Evolutionary conservation across 148 eudicot genomes (phyloP).

Genomic region (Rhododendron simsii): DNA sequence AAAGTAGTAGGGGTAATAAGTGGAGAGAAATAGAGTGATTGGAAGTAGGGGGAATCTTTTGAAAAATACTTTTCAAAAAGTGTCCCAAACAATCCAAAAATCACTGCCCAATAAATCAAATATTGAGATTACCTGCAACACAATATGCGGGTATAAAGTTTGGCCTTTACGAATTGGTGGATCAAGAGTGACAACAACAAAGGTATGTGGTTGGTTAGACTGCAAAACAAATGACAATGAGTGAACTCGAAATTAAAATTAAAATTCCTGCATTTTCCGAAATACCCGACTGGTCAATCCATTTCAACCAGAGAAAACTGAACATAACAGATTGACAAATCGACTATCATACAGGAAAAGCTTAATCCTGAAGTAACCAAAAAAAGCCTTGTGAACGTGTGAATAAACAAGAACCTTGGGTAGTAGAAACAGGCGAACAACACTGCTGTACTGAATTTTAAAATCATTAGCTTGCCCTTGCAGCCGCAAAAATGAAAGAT

Average conservation of each 20-base stretch:
- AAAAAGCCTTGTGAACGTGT: not conserved
- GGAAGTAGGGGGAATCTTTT: no score
- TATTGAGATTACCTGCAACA: slow-evolving; percentile 69
- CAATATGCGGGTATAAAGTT: slow-evolving; percentile 95
- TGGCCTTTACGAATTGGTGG: slow-evolving; percentile 99
- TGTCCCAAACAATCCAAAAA: not conserved
- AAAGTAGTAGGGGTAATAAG: no score
- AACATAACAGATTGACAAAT: not conserved
- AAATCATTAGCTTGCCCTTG: slow-evolving; percentile 98
- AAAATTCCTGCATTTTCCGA: not conserved
- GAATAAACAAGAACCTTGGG: slow-evolving; percentile 63
- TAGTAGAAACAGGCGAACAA: slow-evolving; percentile 79
- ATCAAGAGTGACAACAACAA: slow-evolving; percentile 88
- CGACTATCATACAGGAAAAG: not conserved
- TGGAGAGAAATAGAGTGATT: no score
- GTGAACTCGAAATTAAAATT: not conserved
- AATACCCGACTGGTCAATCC: slow-evolving; percentile 6
- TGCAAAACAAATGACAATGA: slow-evolving; percentile 28
- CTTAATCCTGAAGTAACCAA: not conserved
- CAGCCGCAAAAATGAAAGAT: slow-evolving; percentile 83
- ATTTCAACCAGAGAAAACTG: not conserved
- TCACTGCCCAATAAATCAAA: not conserved
- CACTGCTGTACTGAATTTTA: slow-evolving; percentile 95
- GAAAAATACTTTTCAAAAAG: no score
- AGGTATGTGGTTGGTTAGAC: slow-evolving; percentile 97